Conservation (phyloP, 805 yeast genomes). For the Candida stauntonica region DNA sequence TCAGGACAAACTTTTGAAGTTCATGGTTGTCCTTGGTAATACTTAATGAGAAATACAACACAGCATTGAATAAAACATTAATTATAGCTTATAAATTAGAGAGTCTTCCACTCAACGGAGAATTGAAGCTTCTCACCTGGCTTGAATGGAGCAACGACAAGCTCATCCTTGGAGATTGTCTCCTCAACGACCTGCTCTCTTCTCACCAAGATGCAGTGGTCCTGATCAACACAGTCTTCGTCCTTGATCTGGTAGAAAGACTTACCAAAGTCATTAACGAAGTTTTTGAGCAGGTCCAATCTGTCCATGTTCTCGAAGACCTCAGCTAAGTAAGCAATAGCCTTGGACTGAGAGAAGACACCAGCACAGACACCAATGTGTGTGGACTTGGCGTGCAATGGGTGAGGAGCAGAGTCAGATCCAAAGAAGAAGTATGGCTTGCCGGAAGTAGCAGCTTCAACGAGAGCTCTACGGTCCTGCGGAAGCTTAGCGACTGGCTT, state of each 20-base stretch:
- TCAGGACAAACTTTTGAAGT: slow-evolving; percentile 41
- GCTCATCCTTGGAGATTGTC: slow-evolving; percentile 38
- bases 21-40: slow-evolving; percentile 47
- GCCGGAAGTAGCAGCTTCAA: slow-evolving; percentile 88
- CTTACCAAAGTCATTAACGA: slow-evolving; percentile 73
- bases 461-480: slow-evolving; percentile 70
- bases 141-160: slow-evolving; percentile 75
- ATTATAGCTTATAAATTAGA: not conserved
- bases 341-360: slow-evolving; percentile 85
- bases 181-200: slow-evolving; percentile 57
- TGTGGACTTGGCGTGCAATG: slow-evolving; percentile 69
- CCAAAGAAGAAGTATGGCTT: slow-evolving; percentile 94
- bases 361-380: slow-evolving; percentile 95
- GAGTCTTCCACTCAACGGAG: slow-evolving; percentile 64
- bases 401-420: slow-evolving; percentile 98
- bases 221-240: slow-evolving; percentile 39
- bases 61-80: not conserved
- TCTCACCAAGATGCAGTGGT: slow-evolving; percentile 52
- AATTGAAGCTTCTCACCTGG: slow-evolving; percentile 76
- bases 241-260: slow-evolving; percentile 59
- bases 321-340: slow-evolving; percentile 79
- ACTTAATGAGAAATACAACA: slow-evolving; percentile 22
- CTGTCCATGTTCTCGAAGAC: slow-evolving; percentile 66
- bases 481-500: slow-evolving; percentile 97
- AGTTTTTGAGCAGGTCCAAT: slow-evolving; percentile 62